These are phyloP conservation scores for Stipa capillata DNA, from an alignment of 176 grass and related monocot genomes.

Conservation along the genomic window DNA sequence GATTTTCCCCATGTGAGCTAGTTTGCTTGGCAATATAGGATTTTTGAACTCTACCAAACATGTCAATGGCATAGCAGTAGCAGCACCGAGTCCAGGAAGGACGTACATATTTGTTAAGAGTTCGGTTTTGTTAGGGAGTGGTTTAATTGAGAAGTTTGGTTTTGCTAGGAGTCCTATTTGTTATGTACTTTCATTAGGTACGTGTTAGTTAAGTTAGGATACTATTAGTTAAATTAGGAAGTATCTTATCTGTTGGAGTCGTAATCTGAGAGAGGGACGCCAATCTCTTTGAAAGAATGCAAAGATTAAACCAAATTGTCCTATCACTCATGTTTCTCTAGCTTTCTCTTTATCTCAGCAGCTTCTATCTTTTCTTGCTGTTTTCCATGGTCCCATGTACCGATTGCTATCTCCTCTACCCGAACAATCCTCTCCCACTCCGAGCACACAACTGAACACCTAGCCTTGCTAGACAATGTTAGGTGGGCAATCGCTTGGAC, in stretches of 20 bases:
- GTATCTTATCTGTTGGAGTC: too few species aligned
- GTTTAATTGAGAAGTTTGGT: background rate
- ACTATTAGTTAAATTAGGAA: too few species aligned
- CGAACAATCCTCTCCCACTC: too few species aligned
- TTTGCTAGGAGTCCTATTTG: too few species aligned
- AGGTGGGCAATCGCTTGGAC: too few species aligned
- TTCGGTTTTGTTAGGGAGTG: background rate
- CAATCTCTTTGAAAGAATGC: background rate
- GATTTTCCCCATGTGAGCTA: background rate
- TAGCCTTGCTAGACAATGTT: too few species aligned
- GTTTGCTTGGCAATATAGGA: background rate
- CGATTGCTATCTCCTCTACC: too few species aligned
- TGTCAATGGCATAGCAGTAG: background rate
- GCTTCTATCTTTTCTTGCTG: too few species aligned
- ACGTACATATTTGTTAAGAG: background rate
- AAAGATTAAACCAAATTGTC: background rate
- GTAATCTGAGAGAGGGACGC: background rate
- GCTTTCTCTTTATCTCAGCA: background rate
- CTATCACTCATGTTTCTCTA: background rate
- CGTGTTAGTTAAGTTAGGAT: too few species aligned
- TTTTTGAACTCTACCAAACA: background rate
- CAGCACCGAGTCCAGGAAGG: background rate
- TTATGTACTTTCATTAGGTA: too few species aligned
- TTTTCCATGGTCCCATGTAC: too few species aligned
- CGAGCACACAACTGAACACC: too few species aligned